Evolutionary conservation across 2,329 filamentous ascomycete genomes (phyloP), one percentile per base, ranked within the genome.

Genomic region (Apiospora saccharicola): DNA sequence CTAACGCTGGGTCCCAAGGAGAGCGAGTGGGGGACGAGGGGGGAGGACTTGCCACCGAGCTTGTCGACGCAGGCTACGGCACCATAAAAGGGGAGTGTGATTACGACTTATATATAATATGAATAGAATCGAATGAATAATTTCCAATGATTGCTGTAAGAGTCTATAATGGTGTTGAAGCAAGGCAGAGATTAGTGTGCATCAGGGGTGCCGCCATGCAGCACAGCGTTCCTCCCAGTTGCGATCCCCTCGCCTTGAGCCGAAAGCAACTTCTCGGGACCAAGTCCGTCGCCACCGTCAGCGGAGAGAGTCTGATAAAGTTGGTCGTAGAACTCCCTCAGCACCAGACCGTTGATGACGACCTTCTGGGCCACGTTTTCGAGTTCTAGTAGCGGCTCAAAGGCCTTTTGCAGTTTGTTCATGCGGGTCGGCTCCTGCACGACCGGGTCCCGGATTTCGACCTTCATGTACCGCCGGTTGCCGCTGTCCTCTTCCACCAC

Each of bases 11-110:
- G 90, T 0, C 80, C 82, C 43, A 87, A 91, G 77, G 88, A 89
- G 77, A 78, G 75, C 2, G 73, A 72, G 0, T 93, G 91, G 91
- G 91, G 91, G 3, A 91, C 88, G 0, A 76, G 75, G n/a, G 76
- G 84, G 8, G 83, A 85, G 73, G 90, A 92, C 80, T 77, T 91
- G 30, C 91, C 91, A 68, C 90, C 90, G 2, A 92, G 89, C 67
- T 70, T 80, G 51, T 81, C 79, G 16, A 80, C 77, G 19, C 57
- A 64, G 22, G 19, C 34, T 14, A 14, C 10, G 22, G 34, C 57
- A 12, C 34, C 34, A n/a, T 64, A 41, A 64, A 24, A 13, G 19
- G 37, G 13, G 10, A 16, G 2, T 26, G 26, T 22, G 43, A 14
- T 26, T 34, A 68, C n/a, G 43, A 22, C 67, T 10, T 30, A 30